Percentiles rank a stretch among this genome's conserved stretches.
Evolutionary conservation across 1,284 basidiomycete species (phyloP).

Genomic region (Testicularia cyperi): DNA sequence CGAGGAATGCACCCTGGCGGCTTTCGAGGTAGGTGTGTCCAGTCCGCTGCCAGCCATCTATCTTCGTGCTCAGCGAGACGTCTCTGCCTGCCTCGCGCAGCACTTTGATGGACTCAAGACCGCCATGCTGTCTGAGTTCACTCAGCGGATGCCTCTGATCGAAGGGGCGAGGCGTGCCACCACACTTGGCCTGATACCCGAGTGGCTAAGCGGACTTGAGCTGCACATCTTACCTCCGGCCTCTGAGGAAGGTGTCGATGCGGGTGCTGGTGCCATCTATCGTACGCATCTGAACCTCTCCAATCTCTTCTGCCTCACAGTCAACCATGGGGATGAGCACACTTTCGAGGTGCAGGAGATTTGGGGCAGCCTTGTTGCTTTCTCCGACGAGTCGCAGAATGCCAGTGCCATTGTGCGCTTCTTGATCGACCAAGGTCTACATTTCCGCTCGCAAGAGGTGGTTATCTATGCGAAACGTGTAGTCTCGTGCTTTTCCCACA

Average conservation of each 20-base stretch:
- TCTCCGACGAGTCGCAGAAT: conserved; percentile 65
- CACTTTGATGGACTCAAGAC: conserved; percentile 74
- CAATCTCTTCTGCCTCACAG: conserved; percentile 80
- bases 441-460: conserved; percentile 76
- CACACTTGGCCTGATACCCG: conserved; percentile 45
- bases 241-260: conserved; percentile 1
- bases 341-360: conserved; percentile 80
- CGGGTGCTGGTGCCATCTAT: conserved; percentile 5
- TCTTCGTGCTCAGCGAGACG: conserved; percentile 74
- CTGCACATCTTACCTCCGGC: conserved; percentile 20
- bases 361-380: conserved; percentile 73
- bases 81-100: conserved; percentile 77
- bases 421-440: conserved; percentile 81
- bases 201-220: conserved; percentile 45
- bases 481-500: conserved; percentile 80
- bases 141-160: conserved; percentile 72
- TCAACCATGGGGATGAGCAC: conserved; percentile 74
- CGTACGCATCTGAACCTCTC: conserved; percentile 66
- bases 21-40: conserved; percentile 73
- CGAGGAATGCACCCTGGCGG: conserved; percentile 21
- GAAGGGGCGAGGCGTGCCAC: conserved; percentile 35
- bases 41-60: conserved; percentile 77
- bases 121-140: conserved; percentile 73
- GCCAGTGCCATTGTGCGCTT: conserved; percentile 80
- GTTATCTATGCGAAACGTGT: conserved; percentile 78